A percentile compares a stretch with the other conserved stretches of the same genome.
Conservation (phyloP, 257 asterid genomes). For the Penstemon eatonii region DNA sequence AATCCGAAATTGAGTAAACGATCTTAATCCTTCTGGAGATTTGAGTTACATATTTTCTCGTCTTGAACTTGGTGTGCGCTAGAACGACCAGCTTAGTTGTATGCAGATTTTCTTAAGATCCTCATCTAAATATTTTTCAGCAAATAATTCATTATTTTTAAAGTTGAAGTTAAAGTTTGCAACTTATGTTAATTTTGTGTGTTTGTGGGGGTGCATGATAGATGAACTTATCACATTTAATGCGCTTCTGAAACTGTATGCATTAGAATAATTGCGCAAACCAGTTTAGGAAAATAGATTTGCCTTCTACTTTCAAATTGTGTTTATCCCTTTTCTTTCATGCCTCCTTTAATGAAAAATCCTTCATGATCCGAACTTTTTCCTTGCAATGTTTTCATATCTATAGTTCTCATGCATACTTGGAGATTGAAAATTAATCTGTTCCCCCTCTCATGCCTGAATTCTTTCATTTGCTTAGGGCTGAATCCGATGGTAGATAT, state of each 20-base stretch:
- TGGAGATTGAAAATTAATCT: constrained; percentile 6
- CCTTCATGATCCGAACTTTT: background rate
- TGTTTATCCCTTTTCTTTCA: background rate
- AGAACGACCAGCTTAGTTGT: constrained; percentile 4
- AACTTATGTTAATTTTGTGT: background rate
- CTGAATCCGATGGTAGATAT: constrained; percentile 45
- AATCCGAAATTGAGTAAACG: constrained; percentile 1
- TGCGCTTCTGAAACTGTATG: background rate
- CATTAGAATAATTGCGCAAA: background rate
- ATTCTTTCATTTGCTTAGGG: constrained; percentile 33
- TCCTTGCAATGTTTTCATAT: background rate
- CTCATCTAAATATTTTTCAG: background rate
- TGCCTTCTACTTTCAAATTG: too few relatives aligned
- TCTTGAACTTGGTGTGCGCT: constrained; percentile 14
- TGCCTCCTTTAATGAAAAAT: background rate
- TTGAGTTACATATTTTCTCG: constrained; percentile 10
- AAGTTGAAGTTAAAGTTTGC: background rate
- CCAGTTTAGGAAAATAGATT: too few relatives aligned
- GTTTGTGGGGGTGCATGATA: background rate
- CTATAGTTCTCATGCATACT: background rate
- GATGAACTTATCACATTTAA: background rate
- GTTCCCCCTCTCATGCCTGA: constrained; percentile 12
- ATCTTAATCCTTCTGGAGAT: background rate
- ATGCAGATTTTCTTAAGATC: constrained; percentile 1
- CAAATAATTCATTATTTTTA: background rate